Conservation (phyloP, 2,329 filamentous ascomycete species). For the Thermothelomyces thermophilus region DNA sequence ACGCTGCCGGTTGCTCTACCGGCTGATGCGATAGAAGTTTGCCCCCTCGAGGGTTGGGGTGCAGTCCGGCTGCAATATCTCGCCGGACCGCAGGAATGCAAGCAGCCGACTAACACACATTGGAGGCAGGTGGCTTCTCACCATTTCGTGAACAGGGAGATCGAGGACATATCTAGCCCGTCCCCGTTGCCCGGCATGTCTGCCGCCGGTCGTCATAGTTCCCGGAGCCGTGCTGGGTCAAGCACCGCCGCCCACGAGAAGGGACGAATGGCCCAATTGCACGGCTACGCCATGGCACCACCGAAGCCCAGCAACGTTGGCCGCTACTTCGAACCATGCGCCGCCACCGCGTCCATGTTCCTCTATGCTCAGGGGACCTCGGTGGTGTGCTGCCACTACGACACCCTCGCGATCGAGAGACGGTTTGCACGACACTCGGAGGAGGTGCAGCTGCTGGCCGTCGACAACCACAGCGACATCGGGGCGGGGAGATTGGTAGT, state of each 20-base stretch:
- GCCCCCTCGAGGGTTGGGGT: neutral
- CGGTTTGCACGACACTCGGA: constrained; percentile 79
- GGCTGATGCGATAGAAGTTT: neutral
- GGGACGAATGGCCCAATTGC: constrained; percentile 38
- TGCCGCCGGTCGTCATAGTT: constrained; percentile 43
- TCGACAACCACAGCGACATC: constrained; percentile 84
- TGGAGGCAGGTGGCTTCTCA: constrained; percentile 3
- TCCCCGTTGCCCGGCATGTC: constrained; percentile 46
- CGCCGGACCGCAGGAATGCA: constrained; percentile 3
- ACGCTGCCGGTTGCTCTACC: neutral
- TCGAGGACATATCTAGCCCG: constrained; percentile 21
- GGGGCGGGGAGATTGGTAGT: constrained; percentile 81
- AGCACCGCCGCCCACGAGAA: constrained; percentile 47
- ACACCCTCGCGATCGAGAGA: constrained; percentile 82
- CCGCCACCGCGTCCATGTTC: constrained; percentile 84
- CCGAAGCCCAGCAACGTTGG: constrained; percentile 36
- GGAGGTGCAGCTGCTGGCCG: constrained; percentile 74
- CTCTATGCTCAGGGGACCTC: constrained; percentile 78
- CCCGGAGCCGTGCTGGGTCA: constrained; percentile 54
- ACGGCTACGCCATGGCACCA: constrained; percentile 47
- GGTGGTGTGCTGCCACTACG: constrained; percentile 85
- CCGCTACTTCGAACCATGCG: constrained; percentile 73
- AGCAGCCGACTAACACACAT: constrained; percentile 14
- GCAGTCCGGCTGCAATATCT: constrained; percentile 4
- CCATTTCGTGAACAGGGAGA: constrained; percentile 18